Percentiles rank a stretch among this genome's conserved stretches.
Evolutionary conservation across 2,329 filamentous ascomycete species (phyloP).

Genomic region (Stagonosporopsis vannaccii): DNA sequence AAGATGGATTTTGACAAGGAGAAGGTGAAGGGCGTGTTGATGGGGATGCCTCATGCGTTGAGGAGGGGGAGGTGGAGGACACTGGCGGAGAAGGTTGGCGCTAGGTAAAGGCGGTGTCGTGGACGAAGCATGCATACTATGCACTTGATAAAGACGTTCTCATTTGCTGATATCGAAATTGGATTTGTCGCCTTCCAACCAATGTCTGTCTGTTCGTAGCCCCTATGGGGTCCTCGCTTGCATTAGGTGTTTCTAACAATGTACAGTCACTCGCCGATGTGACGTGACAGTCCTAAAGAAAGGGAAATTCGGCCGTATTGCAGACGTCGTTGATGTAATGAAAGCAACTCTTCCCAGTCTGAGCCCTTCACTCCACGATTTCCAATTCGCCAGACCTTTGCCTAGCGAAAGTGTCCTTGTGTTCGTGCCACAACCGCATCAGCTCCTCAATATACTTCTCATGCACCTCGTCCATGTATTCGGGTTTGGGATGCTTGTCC

Average conservation of each 20-base stretch:
- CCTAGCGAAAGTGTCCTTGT: constrained; percentile 77
- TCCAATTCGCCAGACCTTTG: constrained; percentile 70
- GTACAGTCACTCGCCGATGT: not conserved
- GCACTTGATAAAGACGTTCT: not conserved
- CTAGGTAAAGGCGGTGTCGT: too few species aligned
- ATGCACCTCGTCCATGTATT: constrained; percentile 83
- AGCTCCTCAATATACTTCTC: constrained; percentile 78
- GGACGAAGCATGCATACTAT: not conserved
- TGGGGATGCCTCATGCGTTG: constrained; percentile 29
- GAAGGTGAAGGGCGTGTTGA: constrained; percentile 31
- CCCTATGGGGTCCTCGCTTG: not conserved
- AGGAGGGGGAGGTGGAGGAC: constrained; percentile 36
- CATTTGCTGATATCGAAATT: not conserved
- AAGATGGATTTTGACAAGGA: constrained; percentile 34
- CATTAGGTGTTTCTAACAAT: constrained; percentile 3
- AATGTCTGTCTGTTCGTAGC: not conserved
- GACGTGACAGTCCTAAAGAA: not conserved
- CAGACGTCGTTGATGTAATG: not conserved
- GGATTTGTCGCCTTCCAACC: not conserved
- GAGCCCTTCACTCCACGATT: constrained; percentile 62
- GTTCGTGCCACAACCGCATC: constrained; percentile 74
- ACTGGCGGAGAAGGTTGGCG: constrained; percentile 35
- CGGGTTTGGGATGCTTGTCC: constrained; percentile 70
- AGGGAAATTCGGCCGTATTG: constrained; percentile 1
- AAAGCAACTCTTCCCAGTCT: not conserved